Evolutionary conservation across 371 early-diverging fungal species (phyloP).

Genomic region (Rhizomucor pusillus): DNA sequence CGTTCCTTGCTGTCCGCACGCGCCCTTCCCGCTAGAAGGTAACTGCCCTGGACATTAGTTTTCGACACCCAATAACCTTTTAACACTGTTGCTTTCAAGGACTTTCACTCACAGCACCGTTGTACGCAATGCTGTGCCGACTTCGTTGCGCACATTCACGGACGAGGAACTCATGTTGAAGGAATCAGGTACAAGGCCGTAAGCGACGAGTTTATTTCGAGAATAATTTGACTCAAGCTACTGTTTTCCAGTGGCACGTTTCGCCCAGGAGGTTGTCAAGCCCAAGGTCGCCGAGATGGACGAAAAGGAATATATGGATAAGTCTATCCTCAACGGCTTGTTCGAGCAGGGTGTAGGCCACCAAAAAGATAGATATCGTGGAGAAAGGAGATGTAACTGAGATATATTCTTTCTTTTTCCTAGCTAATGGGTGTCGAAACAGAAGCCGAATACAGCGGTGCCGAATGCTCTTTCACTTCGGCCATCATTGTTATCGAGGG

Average conservation of each 20-base stretch:
- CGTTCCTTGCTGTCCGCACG: no score
- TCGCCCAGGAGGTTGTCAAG: conserved; percentile 80
- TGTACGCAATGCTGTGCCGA: conserved; percentile 30
- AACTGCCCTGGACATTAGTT: no score
- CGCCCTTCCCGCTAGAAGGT: no score
- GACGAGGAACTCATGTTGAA: conserved; percentile 82
- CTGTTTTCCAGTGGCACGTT: conserved; percentile 68
- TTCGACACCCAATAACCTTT: no score
- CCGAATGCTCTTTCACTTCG: conserved; percentile 88
- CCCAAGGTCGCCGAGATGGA: conserved; percentile 95
- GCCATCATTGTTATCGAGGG: conserved; percentile 92
- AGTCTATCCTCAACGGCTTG: conserved; percentile 76
- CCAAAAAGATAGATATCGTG: not conserved
- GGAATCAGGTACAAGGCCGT: conserved; percentile 42
- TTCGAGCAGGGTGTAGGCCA: conserved; percentile 85
- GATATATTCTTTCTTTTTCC: not conserved
- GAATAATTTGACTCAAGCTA: not conserved
- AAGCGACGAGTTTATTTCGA: not conserved
- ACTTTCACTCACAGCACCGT: conserved; percentile 18
- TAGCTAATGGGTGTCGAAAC: conserved; percentile 97
- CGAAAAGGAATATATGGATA: conserved; percentile 84
- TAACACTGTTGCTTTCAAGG: conserved; percentile 4
- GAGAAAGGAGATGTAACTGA: not conserved
- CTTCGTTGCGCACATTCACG: conserved; percentile 45
- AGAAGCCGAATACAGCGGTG: conserved; percentile 76